Conservation (phyloP, 768 basidiomycete genomes). For the Suillus paluster region DNA sequence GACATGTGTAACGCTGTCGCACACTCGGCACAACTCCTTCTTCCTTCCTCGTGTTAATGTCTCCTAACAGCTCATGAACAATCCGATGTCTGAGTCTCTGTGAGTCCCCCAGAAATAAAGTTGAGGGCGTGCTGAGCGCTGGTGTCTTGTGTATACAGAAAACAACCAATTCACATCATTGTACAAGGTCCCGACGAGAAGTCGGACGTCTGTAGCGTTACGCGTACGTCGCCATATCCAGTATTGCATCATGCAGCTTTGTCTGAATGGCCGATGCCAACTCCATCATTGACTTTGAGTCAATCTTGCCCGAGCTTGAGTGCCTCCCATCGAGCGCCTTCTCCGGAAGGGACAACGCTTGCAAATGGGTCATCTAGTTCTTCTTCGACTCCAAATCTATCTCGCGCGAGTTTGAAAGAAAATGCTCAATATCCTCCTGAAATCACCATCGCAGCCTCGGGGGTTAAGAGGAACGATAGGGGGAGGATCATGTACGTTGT, state of each 20-base stretch:
- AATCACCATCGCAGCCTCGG: not conserved
- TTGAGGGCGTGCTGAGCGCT: not conserved
- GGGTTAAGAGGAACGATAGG: slow-evolving; percentile 7
- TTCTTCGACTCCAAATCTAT: not conserved
- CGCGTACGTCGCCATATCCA: not conserved
- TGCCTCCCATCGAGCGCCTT: not conserved
- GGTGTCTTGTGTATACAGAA: not conserved
- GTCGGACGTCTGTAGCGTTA: not conserved
- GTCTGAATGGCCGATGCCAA: not conserved
- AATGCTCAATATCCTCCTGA: not conserved
- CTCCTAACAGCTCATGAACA: not conserved
- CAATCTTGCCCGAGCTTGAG: not conserved
- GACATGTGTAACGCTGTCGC: not conserved
- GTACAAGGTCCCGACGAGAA: not conserved
- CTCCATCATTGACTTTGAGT: not conserved
- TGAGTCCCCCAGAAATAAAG: not conserved
- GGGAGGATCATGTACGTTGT: not conserved
- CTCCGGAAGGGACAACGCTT: not conserved
- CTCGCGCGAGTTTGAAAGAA: not conserved
- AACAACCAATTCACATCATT: not conserved
- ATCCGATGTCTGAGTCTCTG: not conserved
- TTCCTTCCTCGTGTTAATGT: not conserved
- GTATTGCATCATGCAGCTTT: not conserved
- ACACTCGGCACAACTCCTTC: not conserved
- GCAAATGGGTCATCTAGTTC: not conserved